phyloP scores from a whole-genome alignment of 2,329 filamentous ascomycete species.

The Chaetomium sp. region DNA sequence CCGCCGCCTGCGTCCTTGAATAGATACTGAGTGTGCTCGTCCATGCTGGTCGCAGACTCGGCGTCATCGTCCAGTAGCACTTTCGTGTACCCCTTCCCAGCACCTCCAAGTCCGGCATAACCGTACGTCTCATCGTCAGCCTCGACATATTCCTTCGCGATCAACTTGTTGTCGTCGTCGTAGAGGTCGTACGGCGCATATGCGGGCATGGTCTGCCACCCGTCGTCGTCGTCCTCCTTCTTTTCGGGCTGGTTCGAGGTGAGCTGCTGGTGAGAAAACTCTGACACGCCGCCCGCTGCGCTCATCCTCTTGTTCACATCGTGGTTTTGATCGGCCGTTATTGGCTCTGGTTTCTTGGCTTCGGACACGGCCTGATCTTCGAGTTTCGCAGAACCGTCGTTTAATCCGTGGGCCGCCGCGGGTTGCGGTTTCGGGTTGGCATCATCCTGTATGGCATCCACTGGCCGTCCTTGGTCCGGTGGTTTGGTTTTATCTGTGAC shows the following conservation, averaged over 20 bases:
- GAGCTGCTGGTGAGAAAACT: conserved; percentile 88
- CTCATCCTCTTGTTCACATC: conserved; percentile 41
- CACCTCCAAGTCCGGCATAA: conserved; percentile 80
- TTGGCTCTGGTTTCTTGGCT: conserved; percentile 30
- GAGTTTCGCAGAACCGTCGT: conserved; percentile 30
- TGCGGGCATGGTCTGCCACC: conserved; percentile 93
- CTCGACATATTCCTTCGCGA: conserved; percentile 77
- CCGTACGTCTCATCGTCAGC: conserved; percentile 67
- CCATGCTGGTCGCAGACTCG: conserved; percentile 91
- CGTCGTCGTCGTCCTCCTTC: conserved; percentile 63
- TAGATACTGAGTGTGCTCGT: conserved; percentile 94
- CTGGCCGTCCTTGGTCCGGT: neutral
- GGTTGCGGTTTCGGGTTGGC: conserved; percentile 4
- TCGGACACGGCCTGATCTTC: conserved; percentile 32
- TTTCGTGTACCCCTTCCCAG: conserved; percentile 91
- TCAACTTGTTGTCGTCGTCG: conserved; percentile 85
- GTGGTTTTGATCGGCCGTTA: conserved; percentile 41
- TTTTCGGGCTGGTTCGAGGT: conserved; percentile 59
- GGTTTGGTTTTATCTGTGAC: neutral
- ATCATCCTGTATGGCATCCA: neutral
- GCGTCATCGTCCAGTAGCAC: conserved; percentile 96
- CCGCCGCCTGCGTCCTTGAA: conserved; percentile 71
- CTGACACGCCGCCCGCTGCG: conserved; percentile 59
- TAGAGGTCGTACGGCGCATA: conserved; percentile 94
- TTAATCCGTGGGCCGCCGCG: neutral